These are phyloP conservation scores for Paramyrothecium sp. DNA, from an alignment of 2,329 filamentous ascomycete species.

Conservation along the genomic window DNA sequence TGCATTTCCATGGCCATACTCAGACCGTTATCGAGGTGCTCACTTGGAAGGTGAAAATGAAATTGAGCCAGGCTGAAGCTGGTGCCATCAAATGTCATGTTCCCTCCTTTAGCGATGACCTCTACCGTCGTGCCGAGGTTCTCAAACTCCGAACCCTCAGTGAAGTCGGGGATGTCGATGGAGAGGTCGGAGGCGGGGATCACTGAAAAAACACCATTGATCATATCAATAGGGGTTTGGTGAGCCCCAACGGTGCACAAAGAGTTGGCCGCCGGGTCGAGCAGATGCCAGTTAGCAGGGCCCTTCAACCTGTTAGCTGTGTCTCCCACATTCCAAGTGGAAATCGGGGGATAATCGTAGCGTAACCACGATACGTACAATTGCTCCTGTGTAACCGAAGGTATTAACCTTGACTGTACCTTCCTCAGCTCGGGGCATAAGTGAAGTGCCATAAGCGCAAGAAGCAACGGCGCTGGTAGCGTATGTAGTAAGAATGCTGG, in stretches of 20 bases:
- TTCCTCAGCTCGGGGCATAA: constrained; percentile 28
- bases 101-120: constrained; percentile 44
- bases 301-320: constrained; percentile 27
- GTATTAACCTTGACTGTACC: constrained; percentile 29
- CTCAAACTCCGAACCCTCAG: constrained; percentile 40
- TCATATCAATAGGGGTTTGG: constrained; percentile 58
- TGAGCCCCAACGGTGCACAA: constrained; percentile 45
- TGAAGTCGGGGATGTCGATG: constrained; percentile 32
- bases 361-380: constrained; percentile 19
- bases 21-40: constrained; percentile 49
- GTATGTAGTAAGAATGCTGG: constrained; percentile 12
- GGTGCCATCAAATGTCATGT: constrained; percentile 35
- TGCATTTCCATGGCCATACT: constrained; percentile 27
- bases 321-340: background rate
- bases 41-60: constrained; percentile 60
- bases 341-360: constrained; percentile 3
- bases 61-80: constrained; percentile 50
- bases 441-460: constrained; percentile 37
- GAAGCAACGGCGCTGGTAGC: constrained; percentile 24
- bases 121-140: constrained; percentile 53
- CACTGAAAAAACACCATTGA: constrained; percentile 19
- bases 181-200: constrained; percentile 27
- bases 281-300: constrained; percentile 51
- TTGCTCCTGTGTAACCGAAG: constrained; percentile 35
- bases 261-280: constrained; percentile 37